phyloP scores from a whole-genome alignment of 805 yeast genomes.

The Zygoascus tannicola region DNA sequence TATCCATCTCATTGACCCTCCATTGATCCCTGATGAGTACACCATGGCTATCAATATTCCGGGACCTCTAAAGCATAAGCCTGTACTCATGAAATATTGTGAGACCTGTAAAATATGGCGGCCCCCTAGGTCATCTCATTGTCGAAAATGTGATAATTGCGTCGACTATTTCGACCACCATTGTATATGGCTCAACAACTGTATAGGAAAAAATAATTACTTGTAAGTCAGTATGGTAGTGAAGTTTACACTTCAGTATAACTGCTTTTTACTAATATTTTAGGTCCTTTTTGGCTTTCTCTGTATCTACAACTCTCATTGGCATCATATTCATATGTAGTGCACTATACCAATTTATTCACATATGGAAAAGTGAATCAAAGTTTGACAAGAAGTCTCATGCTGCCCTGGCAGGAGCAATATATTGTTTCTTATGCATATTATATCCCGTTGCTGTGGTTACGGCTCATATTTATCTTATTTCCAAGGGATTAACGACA shows the following conservation, averaged over 20 bases:
- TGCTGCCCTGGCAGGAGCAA: constrained; percentile 42
- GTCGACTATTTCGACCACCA: constrained; percentile 63
- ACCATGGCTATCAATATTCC: constrained; percentile 43
- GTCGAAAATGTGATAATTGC: constrained; percentile 60
- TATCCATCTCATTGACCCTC: constrained; percentile 42
- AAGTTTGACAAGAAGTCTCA: constrained; percentile 24
- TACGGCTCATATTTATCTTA: constrained; percentile 44
- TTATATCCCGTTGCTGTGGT: constrained; percentile 50
- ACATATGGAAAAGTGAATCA: constrained; percentile 11
- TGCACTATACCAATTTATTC: constrained; percentile 27
- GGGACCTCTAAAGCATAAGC: constrained; percentile 21
- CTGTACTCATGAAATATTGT: constrained; percentile 49
- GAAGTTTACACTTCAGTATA: neutral
- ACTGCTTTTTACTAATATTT: neutral
- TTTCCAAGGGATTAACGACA: constrained; percentile 55
- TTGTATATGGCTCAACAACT: constrained; percentile 61
- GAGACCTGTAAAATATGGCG: constrained; percentile 63
- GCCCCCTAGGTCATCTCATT: constrained; percentile 68
- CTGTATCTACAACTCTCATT: constrained; percentile 32
- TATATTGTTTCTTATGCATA: constrained; percentile 39
- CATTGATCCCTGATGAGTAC: constrained; percentile 48
- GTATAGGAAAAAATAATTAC: constrained; percentile 69
- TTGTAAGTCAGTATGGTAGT: constrained; percentile 36
- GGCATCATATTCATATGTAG: constrained; percentile 25
- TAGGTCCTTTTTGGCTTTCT: constrained; percentile 30